A percentile compares a stretch with the other conserved stretches of the same genome.
Conservation (phyloP, 2,329 filamentous ascomycete species). For the Arthroderma uncinatum region DNA sequence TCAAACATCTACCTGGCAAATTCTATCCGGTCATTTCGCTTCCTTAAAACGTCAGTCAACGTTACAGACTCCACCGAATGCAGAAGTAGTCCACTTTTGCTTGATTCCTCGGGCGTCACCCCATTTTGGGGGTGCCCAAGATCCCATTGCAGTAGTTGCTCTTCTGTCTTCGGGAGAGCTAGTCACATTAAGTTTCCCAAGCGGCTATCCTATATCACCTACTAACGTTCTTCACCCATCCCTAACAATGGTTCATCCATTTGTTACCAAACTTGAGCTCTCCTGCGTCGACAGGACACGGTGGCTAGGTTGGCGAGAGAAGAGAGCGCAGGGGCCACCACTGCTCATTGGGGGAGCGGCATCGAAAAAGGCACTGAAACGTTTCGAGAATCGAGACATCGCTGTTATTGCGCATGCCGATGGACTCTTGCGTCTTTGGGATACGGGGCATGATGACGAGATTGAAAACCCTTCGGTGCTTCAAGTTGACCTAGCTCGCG, state of each 20-base stretch:
- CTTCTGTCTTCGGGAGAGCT: conserved; percentile 78
- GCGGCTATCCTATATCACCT: conserved; percentile 77
- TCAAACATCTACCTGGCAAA: conserved; percentile 80
- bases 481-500: conserved; percentile 76
- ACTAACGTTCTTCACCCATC: conserved; percentile 88
- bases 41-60: conserved; percentile 60
- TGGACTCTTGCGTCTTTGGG: conserved; percentile 85
- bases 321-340: conserved; percentile 62
- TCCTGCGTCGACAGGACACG: conserved; percentile 62
- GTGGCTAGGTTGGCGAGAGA: conserved; percentile 89
- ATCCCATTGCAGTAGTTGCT: conserved; percentile 74
- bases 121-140: conserved; percentile 76
- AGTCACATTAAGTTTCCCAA: conserved; percentile 82
- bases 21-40: conserved; percentile 65
- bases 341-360: conserved; percentile 71
- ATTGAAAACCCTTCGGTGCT: conserved; percentile 75
- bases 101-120: conserved; percentile 72
- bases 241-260: conserved; percentile 80
- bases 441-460: conserved; percentile 81
- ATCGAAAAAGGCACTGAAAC: conserved; percentile 55
- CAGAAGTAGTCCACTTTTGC: conserved; percentile 68
- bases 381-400: conserved; percentile 73
- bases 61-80: conserved; percentile 64
- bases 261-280: conserved; percentile 62
- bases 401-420: conserved; percentile 82